Base-by-base conservation (phyloP, 352 stramenopile species). In the Globisporangium cederbergense region DNA sequence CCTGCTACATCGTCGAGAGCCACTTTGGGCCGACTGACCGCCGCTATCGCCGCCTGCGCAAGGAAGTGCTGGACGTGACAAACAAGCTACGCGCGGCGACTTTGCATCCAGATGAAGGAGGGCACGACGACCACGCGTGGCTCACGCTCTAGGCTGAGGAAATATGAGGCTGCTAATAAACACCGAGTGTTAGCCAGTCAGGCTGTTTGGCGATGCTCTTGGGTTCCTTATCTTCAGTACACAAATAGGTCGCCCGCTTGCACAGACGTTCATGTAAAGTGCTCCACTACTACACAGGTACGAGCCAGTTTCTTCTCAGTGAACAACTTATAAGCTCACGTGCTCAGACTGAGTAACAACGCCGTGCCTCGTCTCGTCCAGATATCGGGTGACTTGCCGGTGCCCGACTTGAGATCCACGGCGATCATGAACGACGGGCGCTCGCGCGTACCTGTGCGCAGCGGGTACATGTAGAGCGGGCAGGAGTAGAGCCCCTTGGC, bases 381-480 rank as follows among this genome's bases (percentile, higher is more conserved):
- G 46, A 98, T 79, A 43, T 98, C 95, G 1, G 91, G 79, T 10
- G 83, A 86, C 56, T 95, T 88, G 30, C 88, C 89, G 2, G 83
- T 62, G 1, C 96, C 96, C 10, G 78, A 79, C 64, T 97, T 97
- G 30, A 99, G 83, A 60, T 98, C 90, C 3, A 98, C 93, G 5
- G 88, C 79, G 67, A 97, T 96, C 75, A 98, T 96, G 70, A 98
- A 99, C 16, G 88, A 97, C 36, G 96, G 95, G 28, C 96, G 85
- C 68, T 99, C 95, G 25, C 93, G 83, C 10, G 93, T 98, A 28
- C 96, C 96, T 0, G 95, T 98, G 20, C 96, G 88, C n/a, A 98
- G 74, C 20, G 96, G 96, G 53, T 99, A 99, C 73, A 99, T 89
- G 71, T 99, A 99, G 34, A 98, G 71, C 3, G 96, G 96, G 52